These are phyloP conservation scores for Mycothermus thermophilus DNA, from an alignment of 495 filamentous ascomycete genomes.

Conservation along the genomic window DNA sequence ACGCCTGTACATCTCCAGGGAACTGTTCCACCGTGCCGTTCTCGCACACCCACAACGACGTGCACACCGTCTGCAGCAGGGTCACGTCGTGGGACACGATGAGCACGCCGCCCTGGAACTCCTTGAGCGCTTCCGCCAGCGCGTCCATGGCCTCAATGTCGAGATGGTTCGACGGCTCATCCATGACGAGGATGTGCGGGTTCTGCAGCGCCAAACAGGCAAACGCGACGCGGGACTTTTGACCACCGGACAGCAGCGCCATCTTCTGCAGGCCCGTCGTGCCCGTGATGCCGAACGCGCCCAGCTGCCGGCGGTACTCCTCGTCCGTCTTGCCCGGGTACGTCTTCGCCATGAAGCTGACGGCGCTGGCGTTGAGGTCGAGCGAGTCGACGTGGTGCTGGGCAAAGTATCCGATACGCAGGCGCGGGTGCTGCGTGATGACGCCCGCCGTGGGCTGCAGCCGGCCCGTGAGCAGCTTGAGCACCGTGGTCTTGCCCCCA, in stretches of 20 bases:
- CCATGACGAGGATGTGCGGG: constrained; percentile 93
- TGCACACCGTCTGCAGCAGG: constrained; percentile 89
- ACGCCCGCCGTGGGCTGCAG: constrained; percentile 62
- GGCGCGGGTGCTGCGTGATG: constrained; percentile 73
- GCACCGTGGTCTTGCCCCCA: constrained; percentile 92
- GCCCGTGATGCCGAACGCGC: constrained; percentile 96
- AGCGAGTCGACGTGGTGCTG: constrained; percentile 98
- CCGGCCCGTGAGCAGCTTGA: constrained; percentile 86
- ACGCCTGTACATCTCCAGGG: constrained; percentile 84
- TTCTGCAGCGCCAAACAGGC: constrained; percentile 84
- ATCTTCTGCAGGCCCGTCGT: constrained; percentile 96
- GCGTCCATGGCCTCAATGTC: constrained; percentile 99
- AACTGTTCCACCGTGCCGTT: constrained; percentile 93
- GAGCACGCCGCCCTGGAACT: constrained; percentile 86
- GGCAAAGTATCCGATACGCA: constrained; percentile 91
- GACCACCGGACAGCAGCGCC: constrained; percentile 86
- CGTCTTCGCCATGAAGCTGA: constrained; percentile 87
- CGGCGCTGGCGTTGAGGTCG: constrained; percentile 74
- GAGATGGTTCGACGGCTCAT: constrained; percentile 95
- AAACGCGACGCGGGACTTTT: constrained; percentile 97
- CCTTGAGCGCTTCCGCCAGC: constrained; percentile 61
- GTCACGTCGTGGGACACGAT: constrained; percentile 99
- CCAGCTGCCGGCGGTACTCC: constrained; percentile 90
- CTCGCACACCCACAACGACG: constrained; percentile 92
- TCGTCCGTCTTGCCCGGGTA: constrained; percentile 89